These are phyloP conservation scores for Beauveria rudraprayagi DNA, from an alignment of 2,329 filamentous ascomycete species.

Conservation along the genomic window DNA sequence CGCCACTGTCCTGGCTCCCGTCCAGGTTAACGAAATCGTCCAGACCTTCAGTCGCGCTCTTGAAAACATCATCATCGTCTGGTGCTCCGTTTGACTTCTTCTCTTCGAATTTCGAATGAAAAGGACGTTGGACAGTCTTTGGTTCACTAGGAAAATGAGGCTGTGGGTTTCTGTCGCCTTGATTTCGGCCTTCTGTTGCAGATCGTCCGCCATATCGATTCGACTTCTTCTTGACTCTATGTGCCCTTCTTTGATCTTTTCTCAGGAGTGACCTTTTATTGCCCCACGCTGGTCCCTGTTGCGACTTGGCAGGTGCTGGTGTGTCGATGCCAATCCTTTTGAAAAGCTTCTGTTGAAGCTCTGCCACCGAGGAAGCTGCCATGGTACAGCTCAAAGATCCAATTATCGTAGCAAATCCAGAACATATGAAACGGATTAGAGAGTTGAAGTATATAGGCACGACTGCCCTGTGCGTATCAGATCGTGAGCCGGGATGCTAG, in stretches of 20 bases:
- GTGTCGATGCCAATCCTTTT: constrained; percentile 28
- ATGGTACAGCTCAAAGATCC: constrained; percentile 9
- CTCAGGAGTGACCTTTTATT: constrained; percentile 27
- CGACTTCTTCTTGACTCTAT: constrained; percentile 53
- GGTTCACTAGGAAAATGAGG: not conserved
- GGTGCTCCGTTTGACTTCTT: not conserved
- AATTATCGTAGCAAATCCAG: not conserved
- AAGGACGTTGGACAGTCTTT: not conserved
- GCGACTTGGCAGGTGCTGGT: constrained; percentile 15
- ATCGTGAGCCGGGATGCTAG: not conserved
- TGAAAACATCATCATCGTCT: constrained; percentile 4
- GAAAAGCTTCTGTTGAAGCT: constrained; percentile 30
- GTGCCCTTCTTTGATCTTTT: constrained; percentile 60
- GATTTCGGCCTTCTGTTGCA: constrained; percentile 14
- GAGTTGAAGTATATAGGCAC: not conserved
- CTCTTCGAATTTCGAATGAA: not conserved
- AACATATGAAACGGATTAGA: not conserved
- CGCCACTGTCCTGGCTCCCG: constrained; percentile 16
- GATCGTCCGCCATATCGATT: constrained; percentile 20
- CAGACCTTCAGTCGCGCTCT: not conserved
- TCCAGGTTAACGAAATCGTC: constrained; percentile 13
- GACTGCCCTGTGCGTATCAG: not conserved
- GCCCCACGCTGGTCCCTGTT: constrained; percentile 12
- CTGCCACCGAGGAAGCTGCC: constrained; percentile 21
- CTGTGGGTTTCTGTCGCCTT: constrained; percentile 9